These are phyloP conservation scores for Abelmoschus esculentus DNA, from an alignment of 345 rosid genomes.

Conservation along the genomic window DNA sequence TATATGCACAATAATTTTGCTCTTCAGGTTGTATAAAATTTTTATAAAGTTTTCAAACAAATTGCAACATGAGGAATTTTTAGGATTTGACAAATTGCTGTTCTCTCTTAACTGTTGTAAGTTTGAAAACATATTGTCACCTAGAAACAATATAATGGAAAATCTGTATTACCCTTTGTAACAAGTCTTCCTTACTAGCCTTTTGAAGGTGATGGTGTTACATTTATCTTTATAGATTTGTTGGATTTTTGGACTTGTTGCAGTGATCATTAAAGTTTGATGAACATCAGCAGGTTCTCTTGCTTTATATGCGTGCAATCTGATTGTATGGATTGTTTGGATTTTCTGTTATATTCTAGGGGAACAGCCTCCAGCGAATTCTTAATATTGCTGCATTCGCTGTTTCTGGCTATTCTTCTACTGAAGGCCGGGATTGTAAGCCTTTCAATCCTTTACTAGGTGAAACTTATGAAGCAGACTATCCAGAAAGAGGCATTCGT, in stretches of 20 bases:
- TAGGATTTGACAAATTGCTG: too few species aligned
- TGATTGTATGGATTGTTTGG: conserved; percentile 8
- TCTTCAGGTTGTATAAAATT: background rate
- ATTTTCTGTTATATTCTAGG: conserved; percentile 35
- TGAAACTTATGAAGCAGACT: conserved; percentile 98
- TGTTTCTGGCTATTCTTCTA: conserved; percentile 90
- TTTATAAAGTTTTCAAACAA: conserved; percentile 1
- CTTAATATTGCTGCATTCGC: conserved; percentile 93
- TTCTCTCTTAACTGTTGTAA: too few species aligned
- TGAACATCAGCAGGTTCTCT: conserved; percentile 2
- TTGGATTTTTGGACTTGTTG: background rate
- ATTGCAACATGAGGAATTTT: background rate
- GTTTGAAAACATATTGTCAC: too few species aligned
- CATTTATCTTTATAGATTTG: background rate
- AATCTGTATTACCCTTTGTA: background rate
- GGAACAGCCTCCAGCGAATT: conserved; percentile 65
- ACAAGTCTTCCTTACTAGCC: background rate
- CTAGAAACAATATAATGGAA: background rate
- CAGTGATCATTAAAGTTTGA: background rate
- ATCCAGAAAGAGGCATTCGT: conserved; percentile 77
- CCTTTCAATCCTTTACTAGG: conserved; percentile 96
- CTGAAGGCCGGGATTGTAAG: conserved; percentile 92
- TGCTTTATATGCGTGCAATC: conserved; percentile 7
- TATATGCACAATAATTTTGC: background rate
- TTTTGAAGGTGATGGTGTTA: background rate